phyloP scores from a whole-genome alignment of 768 basidiomycete species.

The Trametopsis cervina region DNA sequence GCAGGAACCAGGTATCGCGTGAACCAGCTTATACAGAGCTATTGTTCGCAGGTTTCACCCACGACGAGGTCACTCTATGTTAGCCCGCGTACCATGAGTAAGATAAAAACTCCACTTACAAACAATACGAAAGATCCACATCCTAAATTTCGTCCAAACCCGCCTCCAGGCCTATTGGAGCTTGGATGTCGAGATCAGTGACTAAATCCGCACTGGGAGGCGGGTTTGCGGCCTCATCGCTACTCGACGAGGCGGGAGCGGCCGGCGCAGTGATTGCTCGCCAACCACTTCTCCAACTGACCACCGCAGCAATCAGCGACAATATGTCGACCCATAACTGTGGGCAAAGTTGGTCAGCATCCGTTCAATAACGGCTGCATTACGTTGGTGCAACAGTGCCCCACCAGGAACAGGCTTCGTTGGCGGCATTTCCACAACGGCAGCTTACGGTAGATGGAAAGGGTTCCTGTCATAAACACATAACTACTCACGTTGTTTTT shows the following conservation, averaged over 20 bases:
- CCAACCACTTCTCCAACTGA: conserved; percentile 65
- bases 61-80: no score
- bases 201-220: background rate
- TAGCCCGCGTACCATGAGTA: no score
- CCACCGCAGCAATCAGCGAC: conserved; percentile 43
- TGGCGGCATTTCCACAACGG: no score
- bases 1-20: no score
- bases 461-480: background rate
- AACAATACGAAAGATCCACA: no score
- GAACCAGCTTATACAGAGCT: no score
- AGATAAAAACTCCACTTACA: no score
- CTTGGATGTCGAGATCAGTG: conserved; percentile 7
- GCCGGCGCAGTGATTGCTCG: conserved; percentile 42
- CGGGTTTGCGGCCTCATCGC: background rate
- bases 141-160: conserved; percentile 11
- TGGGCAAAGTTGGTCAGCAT: background rate
- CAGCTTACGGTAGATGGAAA: background rate
- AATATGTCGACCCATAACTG: conserved; percentile 36
- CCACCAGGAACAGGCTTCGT: no score
- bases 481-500: conserved; percentile 27
- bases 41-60: no score
- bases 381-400: no score
- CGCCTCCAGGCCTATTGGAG: conserved; percentile 9
- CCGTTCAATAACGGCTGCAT: no score
- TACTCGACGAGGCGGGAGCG: background rate